Evolutionary conservation across 306 rosid genomes (phyloP).

Genomic region (Rubus parviflorus): DNA sequence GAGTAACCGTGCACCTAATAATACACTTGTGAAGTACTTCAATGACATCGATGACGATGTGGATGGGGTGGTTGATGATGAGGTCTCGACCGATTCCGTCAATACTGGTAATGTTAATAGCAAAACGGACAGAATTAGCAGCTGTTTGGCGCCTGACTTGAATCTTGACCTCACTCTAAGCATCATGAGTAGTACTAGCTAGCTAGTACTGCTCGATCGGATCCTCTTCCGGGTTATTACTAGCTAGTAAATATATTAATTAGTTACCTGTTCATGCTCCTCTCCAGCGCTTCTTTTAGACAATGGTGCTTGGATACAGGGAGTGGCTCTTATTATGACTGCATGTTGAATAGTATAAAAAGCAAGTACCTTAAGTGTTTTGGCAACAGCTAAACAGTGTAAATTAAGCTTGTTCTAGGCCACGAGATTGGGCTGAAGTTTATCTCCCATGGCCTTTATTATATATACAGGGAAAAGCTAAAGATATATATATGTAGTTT

Average conservation of each 20-base stretch:
- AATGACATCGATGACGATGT: neutral
- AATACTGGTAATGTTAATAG: neutral
- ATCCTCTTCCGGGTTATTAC: neutral
- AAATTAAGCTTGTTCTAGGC: neutral
- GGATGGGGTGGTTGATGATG: neutral
- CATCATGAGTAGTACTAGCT: neutral
- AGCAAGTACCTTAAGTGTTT: neutral
- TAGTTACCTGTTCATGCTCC: neutral
- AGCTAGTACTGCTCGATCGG: neutral
- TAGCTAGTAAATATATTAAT: neutral
- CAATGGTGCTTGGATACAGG: conserved; percentile 9
- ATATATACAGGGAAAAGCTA: neutral
- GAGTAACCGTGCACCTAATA: neutral
- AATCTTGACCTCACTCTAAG: conserved; percentile 41
- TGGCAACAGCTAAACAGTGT: neutral
- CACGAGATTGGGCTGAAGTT: neutral
- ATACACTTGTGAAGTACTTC: neutral
- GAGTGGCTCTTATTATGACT: neutral
- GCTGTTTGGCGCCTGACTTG: conserved; percentile 28
- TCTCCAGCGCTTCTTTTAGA: conserved; percentile 20
- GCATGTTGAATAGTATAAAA: neutral
- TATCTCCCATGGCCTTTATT: neutral
- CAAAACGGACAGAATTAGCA: neutral
- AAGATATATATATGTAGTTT: no score
- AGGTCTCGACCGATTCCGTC: neutral